Evolutionary conservation across 1,284 basidiomycete genomes (phyloP).

Genomic region (Inonotus hispidus): DNA sequence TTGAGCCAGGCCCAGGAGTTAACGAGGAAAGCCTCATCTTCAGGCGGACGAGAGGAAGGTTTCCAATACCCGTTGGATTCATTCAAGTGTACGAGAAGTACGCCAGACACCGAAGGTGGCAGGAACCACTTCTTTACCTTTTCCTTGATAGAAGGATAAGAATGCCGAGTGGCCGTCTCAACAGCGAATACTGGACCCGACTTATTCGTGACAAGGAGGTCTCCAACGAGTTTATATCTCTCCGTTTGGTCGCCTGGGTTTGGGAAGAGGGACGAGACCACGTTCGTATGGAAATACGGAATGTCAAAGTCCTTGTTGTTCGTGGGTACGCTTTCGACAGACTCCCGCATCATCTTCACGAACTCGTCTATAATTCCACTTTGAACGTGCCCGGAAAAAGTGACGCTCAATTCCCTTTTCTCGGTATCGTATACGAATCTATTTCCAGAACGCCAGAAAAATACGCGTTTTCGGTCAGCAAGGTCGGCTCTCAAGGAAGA

Average conservation of each 20-base stretch:
- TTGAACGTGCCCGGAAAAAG: neutral
- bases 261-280: neutral
- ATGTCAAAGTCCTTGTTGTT: neutral
- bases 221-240: neutral
- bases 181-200: neutral
- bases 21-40: neutral
- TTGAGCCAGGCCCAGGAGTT: slow-evolving; percentile 2
- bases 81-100: neutral
- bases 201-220: neutral
- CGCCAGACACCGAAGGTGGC: neutral
- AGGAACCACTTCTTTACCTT: neutral
- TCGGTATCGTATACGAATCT: neutral
- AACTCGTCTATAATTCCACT: neutral
- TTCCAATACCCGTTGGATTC: neutral
- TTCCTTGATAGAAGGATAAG: neutral
- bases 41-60: neutral
- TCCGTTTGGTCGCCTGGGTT: neutral
- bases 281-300: neutral
- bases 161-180: neutral
- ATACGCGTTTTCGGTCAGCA: too few relatives aligned
- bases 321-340: neutral
- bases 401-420: neutral
- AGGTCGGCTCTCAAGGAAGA: neutral
- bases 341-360: neutral
- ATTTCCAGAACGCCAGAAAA: too few relatives aligned